Conservation (phyloP, 768 basidiomycete genomes). For the Cystobasidium onofrii region DNA sequence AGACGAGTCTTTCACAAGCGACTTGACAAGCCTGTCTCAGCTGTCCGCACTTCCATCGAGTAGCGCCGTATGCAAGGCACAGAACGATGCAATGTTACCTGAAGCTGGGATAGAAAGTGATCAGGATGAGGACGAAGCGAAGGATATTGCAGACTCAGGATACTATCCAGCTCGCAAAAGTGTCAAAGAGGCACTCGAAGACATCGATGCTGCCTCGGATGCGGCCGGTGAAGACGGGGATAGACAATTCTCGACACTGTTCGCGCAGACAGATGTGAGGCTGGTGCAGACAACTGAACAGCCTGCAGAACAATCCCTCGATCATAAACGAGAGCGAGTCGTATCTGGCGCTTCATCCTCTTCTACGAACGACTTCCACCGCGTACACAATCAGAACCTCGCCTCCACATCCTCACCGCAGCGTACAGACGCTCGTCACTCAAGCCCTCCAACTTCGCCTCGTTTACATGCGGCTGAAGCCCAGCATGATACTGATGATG, state of each 20-base stretch:
- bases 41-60: neutral
- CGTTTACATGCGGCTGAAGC: neutral
- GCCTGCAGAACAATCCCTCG: neutral
- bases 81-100: neutral
- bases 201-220: neutral
- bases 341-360: conserved; percentile 1
- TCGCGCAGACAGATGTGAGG: neutral
- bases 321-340: neutral
- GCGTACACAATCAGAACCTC: neutral
- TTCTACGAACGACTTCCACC: neutral
- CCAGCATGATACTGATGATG: neutral
- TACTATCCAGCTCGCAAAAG: neutral
- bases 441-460: neutral
- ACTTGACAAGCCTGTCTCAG: conserved; percentile 20
- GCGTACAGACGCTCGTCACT: neutral
- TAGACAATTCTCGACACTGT: neutral
- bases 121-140: neutral
- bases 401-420: neutral
- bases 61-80: neutral
- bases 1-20: conserved; percentile 5
- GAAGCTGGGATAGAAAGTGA: neutral
- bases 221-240: neutral
- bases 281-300: neutral
- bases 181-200: neutral
- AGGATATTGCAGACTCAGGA: neutral